phyloP scores from a whole-genome alignment of 192 early-diverging fungal species.

The Coemansia sp. region DNA sequence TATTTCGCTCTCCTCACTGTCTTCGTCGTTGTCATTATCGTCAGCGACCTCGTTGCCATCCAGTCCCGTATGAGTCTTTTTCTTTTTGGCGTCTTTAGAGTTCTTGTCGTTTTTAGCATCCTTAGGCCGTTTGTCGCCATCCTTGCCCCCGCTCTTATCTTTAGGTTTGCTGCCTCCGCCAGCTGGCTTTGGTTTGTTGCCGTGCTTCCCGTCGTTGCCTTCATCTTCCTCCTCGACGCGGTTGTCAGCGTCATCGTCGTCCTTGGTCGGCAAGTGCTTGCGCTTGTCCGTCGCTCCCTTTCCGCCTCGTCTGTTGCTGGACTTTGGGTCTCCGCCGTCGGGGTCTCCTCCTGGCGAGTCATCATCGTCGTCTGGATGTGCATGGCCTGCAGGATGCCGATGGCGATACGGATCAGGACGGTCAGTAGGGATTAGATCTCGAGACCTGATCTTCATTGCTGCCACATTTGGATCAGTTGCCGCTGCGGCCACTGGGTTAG shows the following conservation, averaged over 20 bases:
- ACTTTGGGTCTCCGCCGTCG: slow-evolving; percentile 6
- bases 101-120: slow-evolving; percentile 17
- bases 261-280: slow-evolving; percentile 13
- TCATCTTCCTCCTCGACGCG: background rate
- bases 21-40: slow-evolving; percentile 29
- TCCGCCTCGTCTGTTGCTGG: slow-evolving; percentile 13
- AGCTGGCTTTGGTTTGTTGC: slow-evolving; percentile 4
- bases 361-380: slow-evolving; percentile 14
- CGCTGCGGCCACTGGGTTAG: slow-evolving; percentile 53
- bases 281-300: slow-evolving; percentile 4
- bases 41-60: slow-evolving; percentile 42
- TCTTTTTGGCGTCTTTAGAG: slow-evolving; percentile 17
- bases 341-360: background rate
- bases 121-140: slow-evolving; percentile 14
- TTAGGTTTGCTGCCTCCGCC: slow-evolving; percentile 12
- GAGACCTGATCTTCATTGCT: slow-evolving; percentile 48
- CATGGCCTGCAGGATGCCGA: slow-evolving; percentile 14
- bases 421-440: slow-evolving; percentile 48
- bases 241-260: slow-evolving; percentile 6
- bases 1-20: slow-evolving; percentile 23
- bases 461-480: slow-evolving; percentile 52
- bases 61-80: slow-evolving; percentile 50
- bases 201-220: background rate
- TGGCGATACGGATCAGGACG: slow-evolving; percentile 25
- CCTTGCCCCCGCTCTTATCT: slow-evolving; percentile 21